Base-by-base conservation (phyloP, 1,139 yeast genomes). In the Nadsonia starkeyi-henricii region DNA sequence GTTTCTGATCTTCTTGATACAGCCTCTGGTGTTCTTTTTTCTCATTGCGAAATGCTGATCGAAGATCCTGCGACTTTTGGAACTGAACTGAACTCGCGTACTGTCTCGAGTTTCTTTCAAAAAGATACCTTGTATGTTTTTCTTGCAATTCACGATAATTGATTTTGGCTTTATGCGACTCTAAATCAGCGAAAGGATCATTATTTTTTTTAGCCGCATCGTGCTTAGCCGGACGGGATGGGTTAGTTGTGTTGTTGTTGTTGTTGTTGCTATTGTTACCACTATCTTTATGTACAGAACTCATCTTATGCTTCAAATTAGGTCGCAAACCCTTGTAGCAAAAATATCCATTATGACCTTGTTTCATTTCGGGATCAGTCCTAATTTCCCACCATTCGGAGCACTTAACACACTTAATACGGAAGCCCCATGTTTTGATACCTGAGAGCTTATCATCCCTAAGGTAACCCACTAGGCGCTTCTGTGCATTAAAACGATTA, bases 361-460 rank as follows among this genome's bases (percentile, higher is more conserved):
- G 30, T 41, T 42, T 18, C 26, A 41, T n/a, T 46, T 44, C 19
- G 3, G 68, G 68, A 52, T 64, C 66, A 3, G 68, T 64, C 18
- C 54, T 54, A 33, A 64, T 61, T 21, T 54, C 61, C 37, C 63
- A 53, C 4, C 26, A 19, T 39, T 58, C 55, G 7, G 54, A 43
- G 48, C 68, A 64, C 9, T 55, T 50, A 4, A 57, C 58, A 44
- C 68, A 64, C 36, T 61, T 62, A 47, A 64, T 50, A 18, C 53
- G 48, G 47, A 64, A 64, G 12, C 57, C 53, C 58, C 61, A 64
- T 12, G 64, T 59, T 7, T 65, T 61, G 2, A 63, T 58, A 7
- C 62, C 52, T 21, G 52, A 60, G 47, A 63, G 64, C 23, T 49
- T 49, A 4, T 68, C 68, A 21, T 52, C 53, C 47, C 54, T 55